Evolutionary conservation across 2,329 filamentous ascomycete species (phyloP).

Genomic region (Ophiostoma pallidulum): DNA sequence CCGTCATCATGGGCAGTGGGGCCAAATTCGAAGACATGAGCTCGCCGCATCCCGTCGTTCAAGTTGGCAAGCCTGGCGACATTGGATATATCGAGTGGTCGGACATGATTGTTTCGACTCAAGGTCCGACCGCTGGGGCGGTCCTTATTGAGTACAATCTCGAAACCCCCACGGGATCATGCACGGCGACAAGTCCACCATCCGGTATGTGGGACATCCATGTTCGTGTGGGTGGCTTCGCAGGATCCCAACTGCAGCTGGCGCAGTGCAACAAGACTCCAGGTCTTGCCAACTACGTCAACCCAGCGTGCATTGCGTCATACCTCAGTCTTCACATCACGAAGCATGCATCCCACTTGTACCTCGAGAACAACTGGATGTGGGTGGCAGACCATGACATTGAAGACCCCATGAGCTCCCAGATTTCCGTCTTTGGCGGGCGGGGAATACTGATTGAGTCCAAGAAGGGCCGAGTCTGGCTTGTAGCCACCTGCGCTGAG

Average conservation of each 20-base stretch:
- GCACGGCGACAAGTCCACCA: slow-evolving; percentile 22
- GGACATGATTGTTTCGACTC: slow-evolving; percentile 62
- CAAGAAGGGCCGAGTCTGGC: slow-evolving; percentile 37
- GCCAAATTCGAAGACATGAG: slow-evolving; percentile 44
- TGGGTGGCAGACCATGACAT: slow-evolving; percentile 44
- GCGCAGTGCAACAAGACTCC: slow-evolving; percentile 54
- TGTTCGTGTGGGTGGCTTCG: slow-evolving; percentile 62
- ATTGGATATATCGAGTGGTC: slow-evolving; percentile 58
- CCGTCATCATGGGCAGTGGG: slow-evolving; percentile 49
- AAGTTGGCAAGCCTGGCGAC: slow-evolving; percentile 51
- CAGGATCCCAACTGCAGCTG: slow-evolving; percentile 58
- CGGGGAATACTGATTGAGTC: slow-evolving; percentile 30
- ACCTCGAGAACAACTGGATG: slow-evolving; percentile 42
- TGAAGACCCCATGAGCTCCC: slow-evolving; percentile 27
- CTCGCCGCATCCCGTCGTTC: slow-evolving; percentile 54
- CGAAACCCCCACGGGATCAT: slow-evolving; percentile 28
- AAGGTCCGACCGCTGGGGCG: slow-evolving; percentile 57
- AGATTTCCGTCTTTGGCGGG: slow-evolving; percentile 25
- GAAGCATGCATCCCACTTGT: slow-evolving; percentile 25
- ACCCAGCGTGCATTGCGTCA: slow-evolving; percentile 27
- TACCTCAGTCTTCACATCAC: slow-evolving; percentile 36
- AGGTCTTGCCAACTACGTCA: slow-evolving; percentile 20
- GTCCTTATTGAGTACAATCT: slow-evolving; percentile 67
- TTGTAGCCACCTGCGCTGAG: slow-evolving; percentile 51
- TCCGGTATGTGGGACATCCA: slow-evolving; percentile 66